phyloP scores from a whole-genome alignment of 2,329 filamentous ascomycete species.

The Aureobasidium namibiae region DNA sequence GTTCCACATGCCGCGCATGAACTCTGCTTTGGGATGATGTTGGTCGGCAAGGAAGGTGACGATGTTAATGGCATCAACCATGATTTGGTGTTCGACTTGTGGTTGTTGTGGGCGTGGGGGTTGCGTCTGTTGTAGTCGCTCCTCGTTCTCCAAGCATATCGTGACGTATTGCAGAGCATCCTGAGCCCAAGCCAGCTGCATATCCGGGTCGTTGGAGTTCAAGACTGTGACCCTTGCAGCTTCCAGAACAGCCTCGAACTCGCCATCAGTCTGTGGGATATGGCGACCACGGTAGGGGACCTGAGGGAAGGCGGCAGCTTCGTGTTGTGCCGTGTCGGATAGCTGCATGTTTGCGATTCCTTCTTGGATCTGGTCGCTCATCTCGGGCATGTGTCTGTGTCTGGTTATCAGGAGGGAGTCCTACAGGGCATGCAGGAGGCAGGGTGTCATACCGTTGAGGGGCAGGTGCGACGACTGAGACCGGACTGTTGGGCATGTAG shows the following conservation, averaged over 20 bases:
- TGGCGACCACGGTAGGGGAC: conserved; percentile 71
- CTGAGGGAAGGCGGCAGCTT: conserved; percentile 57
- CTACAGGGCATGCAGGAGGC: background rate
- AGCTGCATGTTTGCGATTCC: conserved; percentile 81
- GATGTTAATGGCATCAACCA: conserved; percentile 83
- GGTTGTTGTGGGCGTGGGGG: conserved; percentile 64
- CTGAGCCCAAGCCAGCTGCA: conserved; percentile 94
- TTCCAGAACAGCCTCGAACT: conserved; percentile 85
- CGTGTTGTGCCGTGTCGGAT: conserved; percentile 21
- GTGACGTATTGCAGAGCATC: conserved; percentile 87
- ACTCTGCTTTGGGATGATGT: conserved; percentile 85
- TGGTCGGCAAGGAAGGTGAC: conserved; percentile 85
- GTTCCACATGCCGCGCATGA: conserved; percentile 92
- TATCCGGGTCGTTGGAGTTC: conserved; percentile 87
- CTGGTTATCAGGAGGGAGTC: background rate
- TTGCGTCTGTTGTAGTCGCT: conserved; percentile 51
- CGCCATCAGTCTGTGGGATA: conserved; percentile 86
- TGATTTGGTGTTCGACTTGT: conserved; percentile 78
- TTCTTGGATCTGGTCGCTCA: conserved; percentile 93
- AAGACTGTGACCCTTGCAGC: conserved; percentile 75
- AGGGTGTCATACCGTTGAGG: conserved; percentile 53
- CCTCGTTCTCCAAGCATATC: conserved; percentile 66
- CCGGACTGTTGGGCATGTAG: conserved; percentile 52
- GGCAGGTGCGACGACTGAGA: conserved; percentile 56
- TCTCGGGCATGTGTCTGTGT: conserved; percentile 80